phyloP scores from a whole-genome alignment of 306 rosid species.

The Fragaria nilgerrensis region DNA sequence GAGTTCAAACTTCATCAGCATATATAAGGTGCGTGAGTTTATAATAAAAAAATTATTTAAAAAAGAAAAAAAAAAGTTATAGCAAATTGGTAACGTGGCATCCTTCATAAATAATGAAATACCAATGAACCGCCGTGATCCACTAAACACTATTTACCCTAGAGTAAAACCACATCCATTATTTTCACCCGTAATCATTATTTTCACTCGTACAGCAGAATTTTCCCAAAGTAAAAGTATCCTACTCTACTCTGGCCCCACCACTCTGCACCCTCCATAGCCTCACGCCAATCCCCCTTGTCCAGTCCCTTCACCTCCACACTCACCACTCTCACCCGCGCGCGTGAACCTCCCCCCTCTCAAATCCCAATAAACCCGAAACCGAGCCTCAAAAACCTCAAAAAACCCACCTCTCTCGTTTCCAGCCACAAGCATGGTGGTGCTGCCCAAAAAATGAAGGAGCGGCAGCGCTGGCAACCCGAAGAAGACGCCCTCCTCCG shows the following conservation, averaged over 20 bases:
- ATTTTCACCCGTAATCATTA: neutral
- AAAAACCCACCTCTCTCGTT: neutral
- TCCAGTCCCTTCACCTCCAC: neutral
- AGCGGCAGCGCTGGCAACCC: conserved; percentile 59
- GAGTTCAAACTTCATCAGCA: fast-evolving
- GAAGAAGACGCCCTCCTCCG: conserved; percentile 57
- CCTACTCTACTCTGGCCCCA: neutral
- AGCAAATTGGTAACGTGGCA: too few relatives aligned
- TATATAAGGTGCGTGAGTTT: too few relatives aligned
- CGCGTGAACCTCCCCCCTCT: neutral
- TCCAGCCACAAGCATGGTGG: conserved; percentile 2
- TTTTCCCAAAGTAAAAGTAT: neutral
- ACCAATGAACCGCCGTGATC: too few relatives aligned
- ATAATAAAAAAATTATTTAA: too few relatives aligned
- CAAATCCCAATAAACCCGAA: neutral
- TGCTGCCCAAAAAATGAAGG: conserved; percentile 35
- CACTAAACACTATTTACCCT: neutral
- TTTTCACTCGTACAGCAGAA: neutral
- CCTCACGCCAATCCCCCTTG: neutral
- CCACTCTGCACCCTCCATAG: neutral
- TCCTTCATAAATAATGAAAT: too few relatives aligned
- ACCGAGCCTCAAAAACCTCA: neutral
- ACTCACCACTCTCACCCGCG: neutral
- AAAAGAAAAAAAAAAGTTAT: too few relatives aligned
- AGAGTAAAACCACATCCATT: neutral